Evolutionary conservation across 108 stramenopile species (phyloP), one percentile per base, ranked within the genome.

Genomic region (Bacterosira constricta): DNA sequence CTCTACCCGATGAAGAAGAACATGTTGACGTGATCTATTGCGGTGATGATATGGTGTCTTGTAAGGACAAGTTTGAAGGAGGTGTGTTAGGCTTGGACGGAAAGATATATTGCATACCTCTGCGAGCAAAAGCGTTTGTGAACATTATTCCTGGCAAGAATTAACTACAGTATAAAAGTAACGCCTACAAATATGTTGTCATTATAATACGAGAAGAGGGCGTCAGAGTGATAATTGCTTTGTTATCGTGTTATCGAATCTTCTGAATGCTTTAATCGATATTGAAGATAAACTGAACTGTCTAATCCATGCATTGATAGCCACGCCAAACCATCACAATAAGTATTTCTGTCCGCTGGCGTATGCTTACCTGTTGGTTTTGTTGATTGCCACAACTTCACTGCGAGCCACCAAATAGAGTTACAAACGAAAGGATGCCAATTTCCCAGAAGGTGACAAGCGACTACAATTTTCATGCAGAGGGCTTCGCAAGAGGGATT

Each of bases 31-130:
- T 89, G 10, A 71, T 89, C 37, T 78, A 76, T 47, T 86, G 81
- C 41, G 84, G 84, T 4, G 88, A 85, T 47, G 72, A 84, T 18
- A 85, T 86, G 83, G 69, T 85, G 11, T 44, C 60, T 6, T 78
- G 79, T 29, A 89, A 89, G 42, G 88, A 90, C 47, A 87, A 87
- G 45, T 87, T 84, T 73, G 86, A 90, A 82, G 86, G 89, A 11
- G 89, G 89, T 35, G 86, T 90, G 26, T 41, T 90, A n/a, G 84
- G 82, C 12, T 36, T 52, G 18, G 86, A 90, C 66, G 89, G 89
- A 15, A 53, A 64, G 18, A 86, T 90, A 12, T 90, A 86, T 53
- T 85, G 84, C 44, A 87, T 90, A 11, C 89, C 89, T 30, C 49
- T 87, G 35, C 55, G 85, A 29, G 84, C 89, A 23, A 82, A 77